A percentile compares a stretch with the other conserved stretches of the same genome.
Conservation (phyloP, 2,329 filamentous ascomycete genomes). For the Aspergillus novofumigatus region DNA sequence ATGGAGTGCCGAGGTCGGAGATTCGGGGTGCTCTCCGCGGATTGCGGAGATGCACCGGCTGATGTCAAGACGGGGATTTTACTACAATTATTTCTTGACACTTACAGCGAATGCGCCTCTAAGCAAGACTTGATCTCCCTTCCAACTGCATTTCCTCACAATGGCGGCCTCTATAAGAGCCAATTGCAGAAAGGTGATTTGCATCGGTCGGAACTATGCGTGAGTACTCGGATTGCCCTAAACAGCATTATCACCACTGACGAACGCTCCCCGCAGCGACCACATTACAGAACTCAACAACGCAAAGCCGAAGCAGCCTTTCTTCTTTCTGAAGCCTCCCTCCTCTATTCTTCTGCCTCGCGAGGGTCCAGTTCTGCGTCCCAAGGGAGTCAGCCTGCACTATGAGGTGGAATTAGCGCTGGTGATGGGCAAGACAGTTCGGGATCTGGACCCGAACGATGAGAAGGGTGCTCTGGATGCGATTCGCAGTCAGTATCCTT, state of each 20-base stretch:
- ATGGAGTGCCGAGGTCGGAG: conserved; percentile 18
- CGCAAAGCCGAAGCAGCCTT: conserved; percentile 83
- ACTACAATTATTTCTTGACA: background rate
- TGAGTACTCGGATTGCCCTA: conserved; percentile 41
- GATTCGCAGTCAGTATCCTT: conserved; percentile 61
- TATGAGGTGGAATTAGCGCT: conserved; percentile 94
- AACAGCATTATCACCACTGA: background rate
- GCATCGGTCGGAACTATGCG: conserved; percentile 96
- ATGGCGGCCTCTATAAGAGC: conserved; percentile 45
- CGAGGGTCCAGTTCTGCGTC: conserved; percentile 74
- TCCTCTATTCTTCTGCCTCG: conserved; percentile 78
- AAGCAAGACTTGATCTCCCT: background rate
- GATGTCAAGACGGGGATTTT: conserved; percentile 1
- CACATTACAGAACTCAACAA: conserved; percentile 92
- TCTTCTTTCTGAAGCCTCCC: conserved; percentile 97
- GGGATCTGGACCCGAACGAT: conserved; percentile 71
- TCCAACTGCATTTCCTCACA: background rate
- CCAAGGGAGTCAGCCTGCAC: conserved; percentile 78
- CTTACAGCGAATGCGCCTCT: background rate
- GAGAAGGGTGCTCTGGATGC: conserved; percentile 72
- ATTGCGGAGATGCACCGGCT: conserved; percentile 17
- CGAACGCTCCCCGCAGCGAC: conserved; percentile 54
- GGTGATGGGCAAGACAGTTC: conserved; percentile 76
- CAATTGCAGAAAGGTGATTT: conserved; percentile 71
- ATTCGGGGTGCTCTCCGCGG: conserved; percentile 24